Evolutionary conservation across 805 yeast species (phyloP), one percentile per base, ranked within the genome.

Genomic region (Wickerhamomyces kurtzmanii): DNA sequence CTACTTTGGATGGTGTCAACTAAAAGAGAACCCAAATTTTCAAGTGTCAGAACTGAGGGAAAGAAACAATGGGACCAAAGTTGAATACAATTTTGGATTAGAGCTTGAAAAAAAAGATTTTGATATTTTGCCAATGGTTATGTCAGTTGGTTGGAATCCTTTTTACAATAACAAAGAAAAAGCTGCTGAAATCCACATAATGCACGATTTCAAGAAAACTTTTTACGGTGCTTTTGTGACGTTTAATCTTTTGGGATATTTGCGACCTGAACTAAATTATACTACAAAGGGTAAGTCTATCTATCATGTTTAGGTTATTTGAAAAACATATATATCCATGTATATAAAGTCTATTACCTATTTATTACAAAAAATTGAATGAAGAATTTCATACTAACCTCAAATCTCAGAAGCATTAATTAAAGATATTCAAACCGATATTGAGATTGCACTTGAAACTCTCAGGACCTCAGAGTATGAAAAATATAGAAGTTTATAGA

Each of bases 81-180:
- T 75, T 11, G 65, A 57, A 20, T 71, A 78, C 47, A 79, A 73
- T 32, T 72, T 69, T 43, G 96, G 95, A 1, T 38, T 50, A 5
- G 42, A 52, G 8, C 54, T 86, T 31, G 29, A 36, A 11, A 40
- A 29, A 1, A 43, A 40, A 3, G 69, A 65, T 22, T 55, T 65
- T 3, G 62, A 63, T 28, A 54, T 56, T 12, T 58, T 74, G 15
- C 96, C 96, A 1, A 85, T 86, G 77, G 98, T 91, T 7, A 79
- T 89, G 83, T 83, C 95, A 7, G 66, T 91, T 12, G 99, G 99
- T 1, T 84, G 86, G 82, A 91, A 91, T 48, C 97, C 98, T 21
- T 89, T 78, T 49, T 91, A 74, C 57, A 69, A 75, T 15, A 87
- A 91, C 53, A 63, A 71, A 27, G 68, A 69, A 41, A 84, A 83